Base-by-base conservation (phyloP, 2,329 filamentous ascomycete genomes). In the Elsinoe ampelina region DNA sequence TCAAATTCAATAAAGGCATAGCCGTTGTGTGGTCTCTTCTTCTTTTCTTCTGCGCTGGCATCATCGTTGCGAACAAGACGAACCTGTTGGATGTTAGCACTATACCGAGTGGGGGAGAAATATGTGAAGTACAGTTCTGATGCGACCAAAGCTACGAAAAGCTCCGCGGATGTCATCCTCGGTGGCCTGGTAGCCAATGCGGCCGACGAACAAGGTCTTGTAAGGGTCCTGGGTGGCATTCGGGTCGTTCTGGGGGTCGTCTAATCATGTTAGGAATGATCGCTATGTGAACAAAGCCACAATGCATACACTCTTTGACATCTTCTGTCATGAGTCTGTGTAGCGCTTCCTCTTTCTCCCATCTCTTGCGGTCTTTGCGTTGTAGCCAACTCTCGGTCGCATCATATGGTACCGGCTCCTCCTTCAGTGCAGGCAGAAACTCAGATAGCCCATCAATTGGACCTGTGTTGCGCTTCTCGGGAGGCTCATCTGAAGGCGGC, bases 1-100 rank as follows among this genome's bases (percentile, higher is more conserved):
- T 97, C 92, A 70, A 92, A 98, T 56, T 97, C 89, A 64, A 98
- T 86, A 69, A 98, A 98, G 60, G 89, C 93, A 72, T 98, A 98
- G 60, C 93, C 93, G 66, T 86, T 81, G 68, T 95, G 88, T 74
- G 91, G 89, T 67, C 73, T 75, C 57, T 79, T 82, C 71, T 80
- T 86, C 67, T 81, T 81, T 17, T 48, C 54, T 34, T 56, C 54
- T 10, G 42, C 19, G 26, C 39, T 56, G 6, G 39, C 54, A 38
- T 47, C 35, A 63, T 80, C 74, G 69, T 95, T 86, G 66, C 83
- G 83, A 63, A 96, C 82, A 64, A 95, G 89, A 61, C 92, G 89
- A 66, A 95, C 95, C 88, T 93, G 63, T 12, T 58, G 32, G 7
- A 19, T 13, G 57, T 55, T 54, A 54, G 45, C 38, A 55, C 62